A percentile compares a stretch with the other conserved stretches of the same genome.
phyloP scores from a whole-genome alignment of 768 basidiomycete species.

The Boletus coccyginus region DNA sequence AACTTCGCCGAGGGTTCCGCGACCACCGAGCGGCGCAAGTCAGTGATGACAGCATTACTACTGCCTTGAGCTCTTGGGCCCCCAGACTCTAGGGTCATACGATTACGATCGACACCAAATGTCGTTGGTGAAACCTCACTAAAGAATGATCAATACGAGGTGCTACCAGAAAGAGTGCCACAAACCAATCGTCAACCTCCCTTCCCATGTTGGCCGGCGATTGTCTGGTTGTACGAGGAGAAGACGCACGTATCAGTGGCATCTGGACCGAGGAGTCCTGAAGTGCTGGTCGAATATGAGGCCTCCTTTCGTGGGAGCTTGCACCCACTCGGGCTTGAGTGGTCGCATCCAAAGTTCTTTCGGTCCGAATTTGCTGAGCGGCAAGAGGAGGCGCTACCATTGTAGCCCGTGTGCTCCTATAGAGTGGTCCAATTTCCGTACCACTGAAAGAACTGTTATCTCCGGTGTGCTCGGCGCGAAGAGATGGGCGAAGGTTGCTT shows the following conservation, averaged over 20 bases:
- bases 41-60: background rate
- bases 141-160: background rate
- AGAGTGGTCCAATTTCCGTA: background rate
- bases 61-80: background rate
- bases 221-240: background rate
- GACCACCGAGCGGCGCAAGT: background rate
- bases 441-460: background rate
- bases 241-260: background rate
- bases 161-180: background rate
- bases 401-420: background rate
- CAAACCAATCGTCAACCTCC: constrained; percentile 8
- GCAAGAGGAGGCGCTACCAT: background rate
- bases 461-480: background rate
- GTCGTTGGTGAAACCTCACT: constrained; percentile 2
- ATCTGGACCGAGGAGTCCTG: background rate
- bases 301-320: constrained; percentile 11
- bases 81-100: background rate
- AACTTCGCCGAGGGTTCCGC: background rate
- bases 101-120: background rate
- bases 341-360: background rate
- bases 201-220: background rate
- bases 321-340: background rate
- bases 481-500: background rate
- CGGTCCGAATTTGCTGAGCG: background rate
- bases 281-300: constrained; percentile 1